These are phyloP conservation scores for Hysterium pulicare DNA, from an alignment of 2,329 filamentous ascomycete species.

Conservation along the genomic window DNA sequence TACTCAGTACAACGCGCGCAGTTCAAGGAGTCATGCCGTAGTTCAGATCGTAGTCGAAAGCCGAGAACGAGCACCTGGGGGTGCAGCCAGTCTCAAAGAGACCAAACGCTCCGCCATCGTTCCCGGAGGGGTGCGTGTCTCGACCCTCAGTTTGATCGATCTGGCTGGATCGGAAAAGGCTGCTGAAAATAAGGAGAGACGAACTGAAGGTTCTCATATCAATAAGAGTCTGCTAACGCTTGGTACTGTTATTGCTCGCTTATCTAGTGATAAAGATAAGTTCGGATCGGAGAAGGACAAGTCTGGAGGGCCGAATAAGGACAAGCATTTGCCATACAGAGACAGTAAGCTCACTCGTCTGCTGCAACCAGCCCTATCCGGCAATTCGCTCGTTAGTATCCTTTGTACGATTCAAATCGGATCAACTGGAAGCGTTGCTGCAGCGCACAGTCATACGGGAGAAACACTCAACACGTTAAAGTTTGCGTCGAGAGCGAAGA, in stretches of 20 bases:
- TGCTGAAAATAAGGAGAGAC: conserved; percentile 88
- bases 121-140: conserved; percentile 90
- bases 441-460: conserved; percentile 69
- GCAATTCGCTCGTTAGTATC: conserved; percentile 93
- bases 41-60: conserved; percentile 99
- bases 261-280: conserved; percentile 89
- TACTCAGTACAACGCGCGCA: conserved; percentile 94
- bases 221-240: conserved; percentile 96
- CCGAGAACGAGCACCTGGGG: conserved; percentile 72
- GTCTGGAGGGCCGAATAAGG: conserved; percentile 69
- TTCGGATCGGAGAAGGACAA: conserved; percentile 64
- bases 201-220: conserved; percentile 94
- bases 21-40: conserved; percentile 95
- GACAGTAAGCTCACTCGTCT: conserved; percentile 96
- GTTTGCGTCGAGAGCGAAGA: conserved; percentile 94
- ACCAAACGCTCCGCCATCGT: conserved; percentile 39
- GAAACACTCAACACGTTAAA: conserved; percentile 96
- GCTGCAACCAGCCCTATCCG: conserved; percentile 86
- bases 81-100: conserved; percentile 38
- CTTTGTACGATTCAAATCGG: conserved; percentile 93
- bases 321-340: conserved; percentile 92
- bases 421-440: conserved; percentile 67
- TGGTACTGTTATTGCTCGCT: conserved; percentile 87
- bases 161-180: conserved; percentile 94
- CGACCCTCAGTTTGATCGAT: conserved; percentile 92